A percentile compares a stretch with the other conserved stretches of the same genome.
These are phyloP conservation scores for Xylaria sp. DNA, from an alignment of 2,329 filamentous ascomycete species.

Conservation along the genomic window DNA sequence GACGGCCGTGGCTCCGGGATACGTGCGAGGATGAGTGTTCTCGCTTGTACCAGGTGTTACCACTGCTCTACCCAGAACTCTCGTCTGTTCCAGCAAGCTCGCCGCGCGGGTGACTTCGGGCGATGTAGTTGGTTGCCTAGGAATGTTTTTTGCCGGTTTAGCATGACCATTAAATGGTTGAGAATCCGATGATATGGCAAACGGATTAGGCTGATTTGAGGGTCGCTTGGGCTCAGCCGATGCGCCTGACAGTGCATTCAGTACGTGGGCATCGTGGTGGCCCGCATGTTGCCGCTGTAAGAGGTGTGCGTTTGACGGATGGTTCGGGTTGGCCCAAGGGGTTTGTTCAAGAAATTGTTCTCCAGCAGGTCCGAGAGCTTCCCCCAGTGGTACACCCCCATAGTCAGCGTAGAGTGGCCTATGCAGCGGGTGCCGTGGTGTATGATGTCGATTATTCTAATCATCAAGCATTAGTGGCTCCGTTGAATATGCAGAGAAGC, in stretches of 20 bases:
- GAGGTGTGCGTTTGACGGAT: slow-evolving; percentile 64
- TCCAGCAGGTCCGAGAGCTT: slow-evolving; percentile 68
- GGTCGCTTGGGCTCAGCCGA: slow-evolving; percentile 46
- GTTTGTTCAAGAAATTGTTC: slow-evolving; percentile 90
- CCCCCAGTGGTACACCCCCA: slow-evolving; percentile 53
- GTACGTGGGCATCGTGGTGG: slow-evolving; percentile 41
- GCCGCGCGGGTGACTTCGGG: slow-evolving; percentile 51
- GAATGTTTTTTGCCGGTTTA: slow-evolving; percentile 34
- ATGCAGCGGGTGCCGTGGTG: slow-evolving; percentile 46
- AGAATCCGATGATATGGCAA: slow-evolving; percentile 43
- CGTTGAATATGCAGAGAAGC: not conserved
- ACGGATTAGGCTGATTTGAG: slow-evolving; percentile 46
- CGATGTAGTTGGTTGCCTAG: slow-evolving; percentile 46
- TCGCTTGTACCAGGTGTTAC: slow-evolving; percentile 41
- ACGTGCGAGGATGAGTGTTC: slow-evolving; percentile 38
- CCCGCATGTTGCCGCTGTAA: slow-evolving; percentile 47
- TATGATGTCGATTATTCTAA: slow-evolving; percentile 41
- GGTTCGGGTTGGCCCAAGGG: slow-evolving; percentile 90
- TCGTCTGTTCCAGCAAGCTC: slow-evolving; percentile 42
- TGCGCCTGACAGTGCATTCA: slow-evolving; percentile 38
- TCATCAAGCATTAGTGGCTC: slow-evolving; percentile 23
- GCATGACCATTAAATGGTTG: slow-evolving; percentile 40
- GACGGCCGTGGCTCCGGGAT: slow-evolving; percentile 29
- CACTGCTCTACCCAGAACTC: slow-evolving; percentile 37
- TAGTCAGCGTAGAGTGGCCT: slow-evolving; percentile 53